These are phyloP conservation scores for Penicillium goetzii DNA, from an alignment of 495 filamentous ascomycete genomes.

Conservation along the genomic window DNA sequence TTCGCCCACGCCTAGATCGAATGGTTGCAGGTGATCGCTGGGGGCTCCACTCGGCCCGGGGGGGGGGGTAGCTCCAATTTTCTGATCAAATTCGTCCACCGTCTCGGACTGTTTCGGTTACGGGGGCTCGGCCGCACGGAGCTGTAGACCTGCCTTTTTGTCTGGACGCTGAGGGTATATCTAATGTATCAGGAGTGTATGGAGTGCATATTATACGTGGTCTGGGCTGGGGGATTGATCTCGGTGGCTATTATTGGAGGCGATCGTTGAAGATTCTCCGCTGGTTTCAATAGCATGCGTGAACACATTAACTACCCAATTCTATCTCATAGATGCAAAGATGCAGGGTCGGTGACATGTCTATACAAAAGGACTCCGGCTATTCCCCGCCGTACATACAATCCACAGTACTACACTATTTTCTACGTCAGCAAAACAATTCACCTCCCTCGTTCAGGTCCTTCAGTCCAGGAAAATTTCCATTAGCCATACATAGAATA, in stretches of 20 bases:
- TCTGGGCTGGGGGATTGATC: neutral
- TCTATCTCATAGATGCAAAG: neutral
- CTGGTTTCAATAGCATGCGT: neutral
- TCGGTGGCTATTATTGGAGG: neutral
- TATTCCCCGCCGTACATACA: too few relatives aligned
- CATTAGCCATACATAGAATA: neutral
- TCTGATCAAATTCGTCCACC: constrained; percentile 4
- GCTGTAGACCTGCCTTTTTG: constrained; percentile 10
- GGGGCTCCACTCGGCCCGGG: constrained; percentile 19
- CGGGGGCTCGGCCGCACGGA: constrained; percentile 45
- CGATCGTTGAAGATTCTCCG: neutral
- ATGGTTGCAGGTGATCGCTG: constrained; percentile 1
- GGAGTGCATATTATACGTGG: neutral
- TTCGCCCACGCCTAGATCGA: constrained; percentile 1
- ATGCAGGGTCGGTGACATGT: neutral
- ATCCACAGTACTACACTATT: too few relatives aligned
- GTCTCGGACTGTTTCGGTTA: constrained; percentile 43
- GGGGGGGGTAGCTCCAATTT: neutral
- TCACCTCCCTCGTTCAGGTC: too few relatives aligned
- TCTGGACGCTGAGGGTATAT: constrained; percentile 10
- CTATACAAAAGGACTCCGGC: too few relatives aligned
- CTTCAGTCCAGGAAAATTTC: neutral
- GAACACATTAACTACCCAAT: neutral
- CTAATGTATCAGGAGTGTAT: neutral
- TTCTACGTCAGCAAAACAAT: neutral